Base-by-base conservation (phyloP, 495 filamentous ascomycete species). In the Hypoxylon fragiforme region DNA sequence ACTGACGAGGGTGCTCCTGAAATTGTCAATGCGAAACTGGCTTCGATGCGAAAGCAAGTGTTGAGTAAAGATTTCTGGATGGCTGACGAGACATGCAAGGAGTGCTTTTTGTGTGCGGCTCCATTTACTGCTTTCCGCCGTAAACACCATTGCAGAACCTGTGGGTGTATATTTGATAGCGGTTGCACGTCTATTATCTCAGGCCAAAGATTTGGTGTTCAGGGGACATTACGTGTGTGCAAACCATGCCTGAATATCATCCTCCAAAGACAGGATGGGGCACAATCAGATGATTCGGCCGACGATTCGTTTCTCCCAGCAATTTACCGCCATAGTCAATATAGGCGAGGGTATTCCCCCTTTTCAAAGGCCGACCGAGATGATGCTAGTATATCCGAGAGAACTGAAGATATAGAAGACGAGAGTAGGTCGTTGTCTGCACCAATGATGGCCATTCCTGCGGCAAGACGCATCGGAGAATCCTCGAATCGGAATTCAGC, bases 31-130 rank as follows among this genome's bases (percentile, higher is more conserved):
- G 79, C 79, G 35, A 75, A 80, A 28, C 74, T 87, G 18, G 80
- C 85, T 51, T 81, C 90, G 63, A 81, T 91, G 71, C 79, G 86
- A 50, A 92, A 89, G 62, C 90, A 88, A 66, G 81, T 97, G 24
- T 74, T 97, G 11, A 96, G 87, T 60, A 92, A 88, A 67, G 90
- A 96, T 45, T 97, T 95, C 65, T 99, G 95, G 95, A 99, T 99
- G 95, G 88, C 89, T 37, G 95, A 99, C 71, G 95, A 97, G 64
- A 96, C 95, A 65, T 92, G 91, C 37, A 97, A 92, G 70, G 92
- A 97, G 59, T 99, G 95, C 66, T 99, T 97, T 64, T 79, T 89
- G 37, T 99, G 95, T 63, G 87, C 85, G 35, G 86, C 90, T 55
- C 79, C 89, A 14, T 97, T 99, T 62, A 87, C 90, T 2, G 95